These are phyloP conservation scores for Acanthamoeba castellanii DNA, from an alignment of 208 protist species.

Conservation along the genomic window DNA sequence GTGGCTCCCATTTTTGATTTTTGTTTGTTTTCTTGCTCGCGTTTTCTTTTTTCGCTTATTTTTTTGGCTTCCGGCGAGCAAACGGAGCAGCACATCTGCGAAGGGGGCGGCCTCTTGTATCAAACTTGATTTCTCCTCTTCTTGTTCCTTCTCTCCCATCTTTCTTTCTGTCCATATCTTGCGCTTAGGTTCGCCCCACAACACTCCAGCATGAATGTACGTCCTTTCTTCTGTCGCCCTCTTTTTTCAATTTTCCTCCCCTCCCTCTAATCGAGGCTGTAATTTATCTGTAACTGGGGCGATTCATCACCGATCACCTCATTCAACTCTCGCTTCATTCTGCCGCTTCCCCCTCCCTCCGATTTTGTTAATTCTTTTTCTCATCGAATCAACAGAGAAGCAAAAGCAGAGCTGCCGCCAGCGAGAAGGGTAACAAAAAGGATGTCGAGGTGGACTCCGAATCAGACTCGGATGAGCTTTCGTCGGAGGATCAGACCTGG, in stretches of 20 bases:
- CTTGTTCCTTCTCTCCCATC: not conserved
- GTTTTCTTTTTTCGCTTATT: not conserved
- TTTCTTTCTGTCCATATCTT: not conserved
- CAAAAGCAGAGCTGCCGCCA: not conserved
- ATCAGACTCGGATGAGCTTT: conserved; percentile 82
- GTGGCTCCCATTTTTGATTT: too few relatives aligned
- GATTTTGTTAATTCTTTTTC: not conserved
- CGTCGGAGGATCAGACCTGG: conserved; percentile 94
- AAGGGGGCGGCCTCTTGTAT: not conserved
- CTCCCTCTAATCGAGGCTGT: not conserved
- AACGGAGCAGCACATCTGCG: not conserved
- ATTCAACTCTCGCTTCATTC: not conserved
- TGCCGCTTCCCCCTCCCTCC: not conserved
- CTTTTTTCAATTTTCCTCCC: not conserved
- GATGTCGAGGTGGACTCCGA: conserved; percentile 68
- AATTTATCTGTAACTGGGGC: too few relatives aligned
- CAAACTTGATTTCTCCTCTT: not conserved
- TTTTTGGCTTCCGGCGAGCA: not conserved
- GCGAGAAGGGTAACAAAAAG: conserved; percentile 1
- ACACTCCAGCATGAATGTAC: conserved; percentile 44
- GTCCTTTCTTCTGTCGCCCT: not conserved
- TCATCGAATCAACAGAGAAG: not conserved
- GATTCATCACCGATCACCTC: too few relatives aligned
- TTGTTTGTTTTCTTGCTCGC: too few relatives aligned
- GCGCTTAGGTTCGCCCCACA: not conserved